Conservation (phyloP, 1,139 yeast genomes). For the Groenewaldozyma auringiensis region DNA sequence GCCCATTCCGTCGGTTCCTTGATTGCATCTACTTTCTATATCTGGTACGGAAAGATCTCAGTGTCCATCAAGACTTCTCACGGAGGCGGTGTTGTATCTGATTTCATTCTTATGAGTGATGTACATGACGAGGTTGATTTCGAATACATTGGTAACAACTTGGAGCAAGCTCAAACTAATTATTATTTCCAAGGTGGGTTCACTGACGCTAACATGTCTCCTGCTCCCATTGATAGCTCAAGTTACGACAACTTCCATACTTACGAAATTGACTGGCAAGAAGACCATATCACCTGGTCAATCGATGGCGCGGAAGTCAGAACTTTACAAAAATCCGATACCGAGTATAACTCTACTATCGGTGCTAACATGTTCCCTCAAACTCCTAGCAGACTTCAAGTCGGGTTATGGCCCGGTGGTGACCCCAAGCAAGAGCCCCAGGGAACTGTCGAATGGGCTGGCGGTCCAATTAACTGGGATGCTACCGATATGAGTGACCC, state of each 20-base stretch:
- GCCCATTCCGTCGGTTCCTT: conserved; percentile 69
- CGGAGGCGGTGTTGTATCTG: conserved; percentile 73
- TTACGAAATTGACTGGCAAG: conserved; percentile 79
- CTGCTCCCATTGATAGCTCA: conserved; percentile 33
- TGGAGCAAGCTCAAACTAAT: conserved; percentile 65
- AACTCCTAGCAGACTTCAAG: conserved; percentile 81
- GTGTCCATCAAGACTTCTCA: conserved; percentile 68
- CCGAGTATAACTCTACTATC: conserved; percentile 54
- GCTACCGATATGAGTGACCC: conserved; percentile 62
- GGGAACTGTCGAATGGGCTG: conserved; percentile 94
- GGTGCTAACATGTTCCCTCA: conserved; percentile 64
- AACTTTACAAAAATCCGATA: conserved; percentile 55
- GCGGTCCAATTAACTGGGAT: conserved; percentile 82
- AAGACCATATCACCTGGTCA: conserved; percentile 63
- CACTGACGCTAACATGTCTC: conserved; percentile 54
- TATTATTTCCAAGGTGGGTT: conserved; percentile 68
- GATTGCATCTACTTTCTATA: conserved; percentile 64
- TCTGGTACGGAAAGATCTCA: conserved; percentile 83
- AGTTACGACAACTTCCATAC: conserved; percentile 69
- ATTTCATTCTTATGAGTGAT: conserved; percentile 74
- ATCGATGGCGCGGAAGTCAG: conserved; percentile 67
- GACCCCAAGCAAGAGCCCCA: conserved; percentile 47
- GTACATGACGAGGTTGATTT: conserved; percentile 88
- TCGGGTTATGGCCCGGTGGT: conserved; percentile 95
- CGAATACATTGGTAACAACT: conserved; percentile 74